Evolutionary conservation across 352 stramenopile species (phyloP).

Genomic region (Aphanomyces stellatus): DNA sequence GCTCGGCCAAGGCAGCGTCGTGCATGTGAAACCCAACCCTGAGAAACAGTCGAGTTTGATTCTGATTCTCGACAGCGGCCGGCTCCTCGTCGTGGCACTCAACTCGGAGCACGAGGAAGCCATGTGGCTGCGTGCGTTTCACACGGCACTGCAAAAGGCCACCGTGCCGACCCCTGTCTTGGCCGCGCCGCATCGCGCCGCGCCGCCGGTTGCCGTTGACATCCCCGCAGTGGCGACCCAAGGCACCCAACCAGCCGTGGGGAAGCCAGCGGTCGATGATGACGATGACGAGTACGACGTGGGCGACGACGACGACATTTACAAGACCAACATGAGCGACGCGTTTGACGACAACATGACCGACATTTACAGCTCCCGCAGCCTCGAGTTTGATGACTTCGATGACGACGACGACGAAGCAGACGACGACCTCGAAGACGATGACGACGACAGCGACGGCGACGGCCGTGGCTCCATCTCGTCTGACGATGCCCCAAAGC

Average conservation of each 20-base stretch:
- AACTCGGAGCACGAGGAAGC: not conserved
- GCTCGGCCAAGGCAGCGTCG: not conserved
- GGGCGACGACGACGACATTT: not conserved
- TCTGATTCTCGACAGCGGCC: not conserved
- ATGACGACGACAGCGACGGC: not conserved
- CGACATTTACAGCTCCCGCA: not conserved
- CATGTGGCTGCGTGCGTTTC: not conserved
- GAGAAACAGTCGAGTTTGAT: not conserved
- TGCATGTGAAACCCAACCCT: slow-evolving; percentile 14
- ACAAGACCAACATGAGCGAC: not conserved
- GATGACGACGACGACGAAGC: slow-evolving; percentile 11
- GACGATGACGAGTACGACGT: not conserved
- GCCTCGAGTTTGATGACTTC: not conserved
- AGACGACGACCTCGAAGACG: not conserved
- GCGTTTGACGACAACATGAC: too few relatives aligned
- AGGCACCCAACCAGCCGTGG: too few relatives aligned
- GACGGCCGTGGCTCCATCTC: slow-evolving; percentile 2
- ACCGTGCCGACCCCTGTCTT: not conserved
- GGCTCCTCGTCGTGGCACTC: slow-evolving; percentile 5
- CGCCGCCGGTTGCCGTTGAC: not conserved
- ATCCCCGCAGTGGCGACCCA: not conserved
- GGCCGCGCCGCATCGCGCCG: too few relatives aligned
- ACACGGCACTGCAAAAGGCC: not conserved
- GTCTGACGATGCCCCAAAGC: not conserved
- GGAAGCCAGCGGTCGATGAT: not conserved